A percentile compares a stretch with the other conserved stretches of the same genome.
phyloP scores from a whole-genome alignment of 768 basidiomycete genomes.

The Kwoniella bestiolae region DNA sequence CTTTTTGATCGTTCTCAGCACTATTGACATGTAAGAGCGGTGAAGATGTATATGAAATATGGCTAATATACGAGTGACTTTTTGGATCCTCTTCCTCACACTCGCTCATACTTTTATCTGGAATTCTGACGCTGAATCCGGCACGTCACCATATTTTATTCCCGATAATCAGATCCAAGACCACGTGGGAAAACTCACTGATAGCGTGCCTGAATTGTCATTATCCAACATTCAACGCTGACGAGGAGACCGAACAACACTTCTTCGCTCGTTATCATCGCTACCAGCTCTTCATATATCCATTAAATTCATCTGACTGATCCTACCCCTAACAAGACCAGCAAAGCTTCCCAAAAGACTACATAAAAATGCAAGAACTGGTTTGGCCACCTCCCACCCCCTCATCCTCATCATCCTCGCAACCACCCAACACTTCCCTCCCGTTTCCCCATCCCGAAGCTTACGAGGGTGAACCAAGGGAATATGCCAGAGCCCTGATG shows the following conservation, averaged over 20 bases:
- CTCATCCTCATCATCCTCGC: constrained; percentile 8
- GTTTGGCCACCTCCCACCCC: constrained; percentile 17
- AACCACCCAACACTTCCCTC: constrained; percentile 23
- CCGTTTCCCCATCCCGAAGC: constrained; percentile 48
- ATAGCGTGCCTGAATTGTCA: neutral
- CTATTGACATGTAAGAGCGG: neutral
- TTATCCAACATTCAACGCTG: neutral
- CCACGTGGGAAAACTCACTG: neutral
- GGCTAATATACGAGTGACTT: neutral
- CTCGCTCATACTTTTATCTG: constrained; percentile 1
- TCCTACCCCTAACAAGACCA: no score
- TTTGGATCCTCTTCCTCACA: neutral
- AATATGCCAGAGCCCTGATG: constrained; percentile 67
- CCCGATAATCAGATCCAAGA: neutral
- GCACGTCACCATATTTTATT: constrained; percentile 1
- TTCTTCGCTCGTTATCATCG: no score
- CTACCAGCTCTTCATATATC: no score
- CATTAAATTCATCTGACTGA: no score
- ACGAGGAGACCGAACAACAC: no score
- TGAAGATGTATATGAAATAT: neutral
- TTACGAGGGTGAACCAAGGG: constrained; percentile 45
- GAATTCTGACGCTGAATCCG: neutral
- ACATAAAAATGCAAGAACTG: constrained; percentile 12
- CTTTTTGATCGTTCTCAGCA: neutral
- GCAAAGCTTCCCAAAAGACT: no score